Evolutionary conservation across 129 eudicot species (phyloP).

Genomic region (Logfia minima): DNA sequence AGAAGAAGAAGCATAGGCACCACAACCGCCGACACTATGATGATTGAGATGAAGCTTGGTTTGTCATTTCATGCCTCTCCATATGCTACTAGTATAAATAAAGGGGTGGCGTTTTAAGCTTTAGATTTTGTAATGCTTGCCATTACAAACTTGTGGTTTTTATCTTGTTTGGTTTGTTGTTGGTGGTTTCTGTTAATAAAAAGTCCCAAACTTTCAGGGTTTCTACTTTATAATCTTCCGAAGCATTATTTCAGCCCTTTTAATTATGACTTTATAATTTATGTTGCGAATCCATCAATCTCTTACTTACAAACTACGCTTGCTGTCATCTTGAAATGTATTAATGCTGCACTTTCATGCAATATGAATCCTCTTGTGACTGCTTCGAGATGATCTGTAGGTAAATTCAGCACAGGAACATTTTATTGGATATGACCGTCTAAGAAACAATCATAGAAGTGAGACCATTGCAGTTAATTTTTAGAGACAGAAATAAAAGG

Average conservation of each 20-base stretch:
- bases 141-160: constrained; percentile 20
- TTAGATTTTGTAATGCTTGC: neutral
- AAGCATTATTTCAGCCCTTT: neutral
- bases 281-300: neutral
- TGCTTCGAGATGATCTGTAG: neutral
- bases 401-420: neutral
- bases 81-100: constrained; percentile 33
- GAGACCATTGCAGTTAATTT: neutral
- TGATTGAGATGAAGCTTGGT: constrained; percentile 49
- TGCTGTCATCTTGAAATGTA: too few relatives aligned
- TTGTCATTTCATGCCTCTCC: constrained; percentile 31
- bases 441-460: neutral
- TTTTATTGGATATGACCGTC: neutral
- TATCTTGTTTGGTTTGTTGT: constrained; percentile 1
- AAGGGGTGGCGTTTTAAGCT: constrained; percentile 27
- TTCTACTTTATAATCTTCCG: neutral
- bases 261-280: too few relatives aligned
- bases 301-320: neutral
- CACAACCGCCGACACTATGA: constrained; percentile 72
- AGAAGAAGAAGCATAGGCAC: constrained; percentile 49
- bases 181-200: constrained; percentile 17
- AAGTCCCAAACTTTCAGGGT: constrained; percentile 4
- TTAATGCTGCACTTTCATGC: neutral
- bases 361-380: neutral
- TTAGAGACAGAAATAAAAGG: neutral